Conservation (phyloP, 1,284 basidiomycete species). For the Tylopilus orsonianus region DNA sequence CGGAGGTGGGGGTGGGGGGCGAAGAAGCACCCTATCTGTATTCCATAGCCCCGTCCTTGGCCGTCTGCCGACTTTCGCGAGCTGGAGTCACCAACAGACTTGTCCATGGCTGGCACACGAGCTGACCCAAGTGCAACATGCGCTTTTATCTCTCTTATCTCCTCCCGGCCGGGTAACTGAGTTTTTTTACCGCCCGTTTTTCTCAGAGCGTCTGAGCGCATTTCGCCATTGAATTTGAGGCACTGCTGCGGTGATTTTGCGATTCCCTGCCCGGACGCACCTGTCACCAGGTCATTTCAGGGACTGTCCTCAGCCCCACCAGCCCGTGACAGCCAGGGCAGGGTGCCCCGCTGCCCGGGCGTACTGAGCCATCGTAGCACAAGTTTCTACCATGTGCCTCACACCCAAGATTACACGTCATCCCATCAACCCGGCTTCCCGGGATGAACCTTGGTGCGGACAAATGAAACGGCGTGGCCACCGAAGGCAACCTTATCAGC, state of each 20-base stretch:
- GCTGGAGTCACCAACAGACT: slow-evolving; percentile 6
- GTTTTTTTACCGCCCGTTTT: not conserved
- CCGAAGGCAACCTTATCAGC: not conserved
- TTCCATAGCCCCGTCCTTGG: slow-evolving; percentile 27
- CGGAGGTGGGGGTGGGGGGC: fast-evolving
- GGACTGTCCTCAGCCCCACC: no score
- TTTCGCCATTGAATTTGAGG: slow-evolving; percentile 28
- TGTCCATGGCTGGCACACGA: slow-evolving; percentile 23
- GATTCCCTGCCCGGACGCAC: slow-evolving; percentile 13
- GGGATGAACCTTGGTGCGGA: no score
- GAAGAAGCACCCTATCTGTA: slow-evolving; percentile 29
- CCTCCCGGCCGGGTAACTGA: not conserved
- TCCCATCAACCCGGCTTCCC: no score
- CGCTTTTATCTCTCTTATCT: slow-evolving; percentile 15
- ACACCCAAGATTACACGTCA: no score
- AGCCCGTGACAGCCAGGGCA: no score
- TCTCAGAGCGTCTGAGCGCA: slow-evolving; percentile 17
- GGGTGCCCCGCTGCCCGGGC: no score
- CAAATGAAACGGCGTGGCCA: not conserved
- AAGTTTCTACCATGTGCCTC: no score
- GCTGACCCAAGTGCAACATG: not conserved
- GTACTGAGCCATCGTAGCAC: no score
- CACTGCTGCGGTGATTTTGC: slow-evolving; percentile 28
- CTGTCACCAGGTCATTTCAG: not conserved
- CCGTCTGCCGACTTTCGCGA: slow-evolving; percentile 15